Conservation (phyloP, 2,329 filamentous ascomycete genomes). For the Fusarium odoratissimum region DNA sequence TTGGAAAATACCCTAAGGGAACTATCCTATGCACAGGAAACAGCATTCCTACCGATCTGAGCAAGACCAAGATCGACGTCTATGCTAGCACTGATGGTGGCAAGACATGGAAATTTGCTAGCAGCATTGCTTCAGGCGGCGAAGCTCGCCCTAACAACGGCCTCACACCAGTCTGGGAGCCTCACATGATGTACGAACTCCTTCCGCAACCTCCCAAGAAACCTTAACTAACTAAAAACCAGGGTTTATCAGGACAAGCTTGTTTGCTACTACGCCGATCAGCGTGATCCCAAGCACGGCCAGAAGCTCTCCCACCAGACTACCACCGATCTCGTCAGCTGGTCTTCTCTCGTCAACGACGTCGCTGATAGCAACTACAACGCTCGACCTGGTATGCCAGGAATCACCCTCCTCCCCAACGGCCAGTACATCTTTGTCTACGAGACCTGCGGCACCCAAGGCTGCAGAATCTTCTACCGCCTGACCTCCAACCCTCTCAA, state of each 20-base stretch:
- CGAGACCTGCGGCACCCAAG: slow-evolving; percentile 64
- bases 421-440: slow-evolving; percentile 69
- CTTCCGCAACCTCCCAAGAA: rapidly evolving
- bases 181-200: slow-evolving; percentile 64
- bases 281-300: slow-evolving; percentile 70
- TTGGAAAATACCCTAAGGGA: slow-evolving; percentile 70
- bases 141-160: slow-evolving; percentile 72
- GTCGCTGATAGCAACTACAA: slow-evolving; percentile 69
- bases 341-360: slow-evolving; percentile 68
- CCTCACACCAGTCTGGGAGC: slow-evolving; percentile 79
- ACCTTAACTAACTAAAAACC: neutral
- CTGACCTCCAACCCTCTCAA: slow-evolving; percentile 53
- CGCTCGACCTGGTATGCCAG: slow-evolving; percentile 76
- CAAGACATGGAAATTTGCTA: slow-evolving; percentile 74
- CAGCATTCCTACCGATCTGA: slow-evolving; percentile 69
- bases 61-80: slow-evolving; percentile 74
- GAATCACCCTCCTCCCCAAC: slow-evolving; percentile 66
- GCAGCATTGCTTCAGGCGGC: slow-evolving; percentile 72
- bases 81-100: slow-evolving; percentile 72
- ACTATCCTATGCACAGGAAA: slow-evolving; percentile 73
- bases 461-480: slow-evolving; percentile 59
- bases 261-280: slow-evolving; percentile 77
- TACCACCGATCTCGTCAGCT: slow-evolving; percentile 67
- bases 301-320: slow-evolving; percentile 77
- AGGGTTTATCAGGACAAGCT: slow-evolving; percentile 68